Evolutionary conservation across 495 filamentous ascomycete species (phyloP), one percentile per base, ranked within the genome.

Genomic region (Immersiella caudata): DNA sequence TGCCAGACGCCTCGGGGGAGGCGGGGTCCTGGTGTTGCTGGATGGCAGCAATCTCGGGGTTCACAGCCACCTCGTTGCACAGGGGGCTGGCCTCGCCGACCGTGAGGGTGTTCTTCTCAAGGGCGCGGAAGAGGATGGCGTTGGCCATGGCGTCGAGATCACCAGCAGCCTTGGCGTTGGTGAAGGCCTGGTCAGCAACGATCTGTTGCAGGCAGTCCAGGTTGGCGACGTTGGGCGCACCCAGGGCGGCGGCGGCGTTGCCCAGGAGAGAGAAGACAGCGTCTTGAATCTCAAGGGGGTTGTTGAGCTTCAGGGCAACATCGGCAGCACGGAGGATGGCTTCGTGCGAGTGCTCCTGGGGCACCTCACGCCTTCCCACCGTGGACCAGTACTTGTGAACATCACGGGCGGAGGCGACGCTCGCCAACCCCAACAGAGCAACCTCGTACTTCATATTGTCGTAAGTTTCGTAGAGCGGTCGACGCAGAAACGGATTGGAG

Each of bases 131-230:
- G 62, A 89, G 78, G 65, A 90, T 78, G 52, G 88, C 88, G 63
- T 82, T 81, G 35, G 80, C 75, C 84, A 83, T 82, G 65, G 83
- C 84, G 11, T 83, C 75, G 22, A 89, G 71, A 71, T 89, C 85
- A 33, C 80, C 80, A 57, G 85, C 85, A 5, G 77, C 87, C 74
- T 90, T 89, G 56, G 87, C 85, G 71, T 90, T 90, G 74, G 88
- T 89, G 75, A 90, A 89, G 69, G 88, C 88, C 75, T 88, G 87
- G 78, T 90, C 88, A 60, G 88, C 88, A 24, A 85, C 82, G 59
- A 85, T 86, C 75, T 89, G 87, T 73, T 90, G 86, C 22, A 90
- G 82, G 73, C 88, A 90, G 77, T 89, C 86, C 51, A 84, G 67
- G 70, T 89, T 84, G 24, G 79, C 72, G 67, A 90, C 86, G 33